Percentiles rank a stretch among this genome's conserved stretches.
Conservation (phyloP, 495 filamentous ascomycete genomes). For the Penicillium turbatum region DNA sequence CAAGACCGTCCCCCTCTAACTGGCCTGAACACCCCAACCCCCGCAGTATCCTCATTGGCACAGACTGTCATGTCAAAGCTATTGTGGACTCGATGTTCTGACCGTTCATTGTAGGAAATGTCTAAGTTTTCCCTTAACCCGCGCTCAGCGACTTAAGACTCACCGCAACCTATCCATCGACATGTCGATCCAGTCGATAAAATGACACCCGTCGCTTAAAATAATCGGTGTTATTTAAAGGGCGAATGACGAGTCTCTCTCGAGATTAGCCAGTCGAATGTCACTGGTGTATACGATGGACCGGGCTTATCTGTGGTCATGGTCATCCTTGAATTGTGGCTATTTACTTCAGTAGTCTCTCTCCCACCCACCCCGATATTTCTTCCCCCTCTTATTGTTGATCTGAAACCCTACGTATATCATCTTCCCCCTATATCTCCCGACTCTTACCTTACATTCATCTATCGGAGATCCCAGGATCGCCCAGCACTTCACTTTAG, state of each 20-base stretch:
- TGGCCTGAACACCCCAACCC: neutral
- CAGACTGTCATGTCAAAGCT: neutral
- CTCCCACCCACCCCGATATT: neutral
- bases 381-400: neutral
- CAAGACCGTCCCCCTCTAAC: neutral
- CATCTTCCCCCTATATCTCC: neutral
- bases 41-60: neutral
- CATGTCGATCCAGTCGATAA: neutral
- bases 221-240: neutral
- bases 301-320: slow-evolving; percentile 5
- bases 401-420: neutral
- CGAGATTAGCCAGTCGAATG: slow-evolving; percentile 3
- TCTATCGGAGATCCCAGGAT: neutral
- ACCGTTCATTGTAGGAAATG: neutral
- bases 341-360: slow-evolving; percentile 7
- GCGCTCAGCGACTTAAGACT: too few relatives aligned
- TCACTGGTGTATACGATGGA: slow-evolving; percentile 1
- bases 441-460: neutral
- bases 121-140: neutral
- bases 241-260: neutral
- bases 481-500: neutral
- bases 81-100: neutral
- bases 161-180: neutral
- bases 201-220: neutral
- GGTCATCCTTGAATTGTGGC: neutral